Evolutionary conservation across 2,329 filamentous ascomycete species (phyloP).

Genomic region (Orbilia brochopaga): DNA sequence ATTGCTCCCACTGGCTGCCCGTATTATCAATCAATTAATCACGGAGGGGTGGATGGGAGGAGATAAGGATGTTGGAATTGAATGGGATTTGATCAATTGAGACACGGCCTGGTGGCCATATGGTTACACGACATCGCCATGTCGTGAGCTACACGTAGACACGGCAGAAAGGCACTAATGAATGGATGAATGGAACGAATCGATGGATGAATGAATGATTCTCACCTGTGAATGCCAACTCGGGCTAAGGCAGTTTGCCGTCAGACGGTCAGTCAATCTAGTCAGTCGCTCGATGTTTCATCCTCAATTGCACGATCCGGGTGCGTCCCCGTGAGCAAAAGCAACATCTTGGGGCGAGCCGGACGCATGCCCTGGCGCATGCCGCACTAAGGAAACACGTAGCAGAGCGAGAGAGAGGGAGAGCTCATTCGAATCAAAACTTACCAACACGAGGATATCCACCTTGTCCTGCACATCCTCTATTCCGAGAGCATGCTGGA

Average conservation of each 20-base stretch:
- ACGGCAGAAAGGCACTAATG: conserved; percentile 19
- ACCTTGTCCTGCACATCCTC: conserved; percentile 68
- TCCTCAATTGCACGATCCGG: conserved; percentile 16
- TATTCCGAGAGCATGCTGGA: conserved; percentile 63
- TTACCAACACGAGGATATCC: conserved; percentile 77
- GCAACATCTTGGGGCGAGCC: conserved; percentile 13
- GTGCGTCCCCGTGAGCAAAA: conserved; percentile 20
- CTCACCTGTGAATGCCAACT: conserved; percentile 47
- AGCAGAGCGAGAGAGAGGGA: neutral
- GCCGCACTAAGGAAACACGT: conserved; percentile 23
- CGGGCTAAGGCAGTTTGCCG: conserved; percentile 48
- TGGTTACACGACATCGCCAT: conserved; percentile 40
- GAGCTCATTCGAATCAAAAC: conserved; percentile 65
- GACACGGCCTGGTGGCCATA: conserved; percentile 15
- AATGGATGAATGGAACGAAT: conserved; percentile 12
- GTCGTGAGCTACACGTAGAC: conserved; percentile 25
- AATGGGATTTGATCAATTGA: conserved; percentile 4
- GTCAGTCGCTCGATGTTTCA: conserved; percentile 11
- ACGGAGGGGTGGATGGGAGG: neutral
- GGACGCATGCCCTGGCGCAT: conserved; percentile 21
- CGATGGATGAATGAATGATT: too few species aligned
- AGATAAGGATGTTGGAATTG: conserved; percentile 19
- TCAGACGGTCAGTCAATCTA: conserved; percentile 11
- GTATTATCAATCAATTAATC: conserved; percentile 20
- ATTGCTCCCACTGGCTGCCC: conserved; percentile 4